A percentile compares a stretch with the other conserved stretches of the same genome.
Conservation (phyloP, 1,139 yeast species). For the Blastobotrys apis region DNA sequence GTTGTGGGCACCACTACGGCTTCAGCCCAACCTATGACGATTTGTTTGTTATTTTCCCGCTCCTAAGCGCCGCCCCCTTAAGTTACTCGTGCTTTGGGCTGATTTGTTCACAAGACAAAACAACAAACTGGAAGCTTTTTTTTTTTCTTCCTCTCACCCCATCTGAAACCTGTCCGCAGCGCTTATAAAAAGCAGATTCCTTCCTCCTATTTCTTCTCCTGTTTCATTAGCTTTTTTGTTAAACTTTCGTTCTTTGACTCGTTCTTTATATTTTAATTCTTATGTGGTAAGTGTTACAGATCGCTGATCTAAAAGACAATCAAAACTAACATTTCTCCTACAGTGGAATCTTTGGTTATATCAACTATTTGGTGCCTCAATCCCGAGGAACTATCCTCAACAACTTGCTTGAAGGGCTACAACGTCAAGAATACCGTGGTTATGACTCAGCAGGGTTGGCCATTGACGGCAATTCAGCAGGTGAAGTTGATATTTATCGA, state of each 20-base stretch:
- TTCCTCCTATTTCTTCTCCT: neutral
- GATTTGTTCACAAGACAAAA: no score
- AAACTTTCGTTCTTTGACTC: neutral
- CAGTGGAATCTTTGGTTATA: conserved; percentile 98
- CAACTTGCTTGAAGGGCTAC: conserved; percentile 85
- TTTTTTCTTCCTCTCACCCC: no score
- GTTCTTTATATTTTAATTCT: neutral
- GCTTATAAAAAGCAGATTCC: neutral
- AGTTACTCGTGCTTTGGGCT: no score
- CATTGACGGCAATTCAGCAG: conserved; percentile 68
- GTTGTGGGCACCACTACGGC: no score
- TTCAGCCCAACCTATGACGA: no score
- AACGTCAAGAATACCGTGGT: conserved; percentile 94
- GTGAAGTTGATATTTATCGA: conserved; percentile 61
- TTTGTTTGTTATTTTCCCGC: no score
- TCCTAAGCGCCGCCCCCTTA: no score
- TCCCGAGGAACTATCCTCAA: conserved; percentile 89
- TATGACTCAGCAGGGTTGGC: conserved; percentile 98
- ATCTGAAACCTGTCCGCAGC: no score
- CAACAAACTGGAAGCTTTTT: neutral
- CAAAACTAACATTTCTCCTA: no score
- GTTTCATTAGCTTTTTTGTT: conserved; percentile 1
- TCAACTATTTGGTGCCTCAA: conserved; percentile 89
- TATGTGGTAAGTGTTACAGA: neutral
- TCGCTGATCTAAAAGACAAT: neutral